Base-by-base conservation (phyloP, 768 basidiomycete species). In the Russula lepida region DNA sequence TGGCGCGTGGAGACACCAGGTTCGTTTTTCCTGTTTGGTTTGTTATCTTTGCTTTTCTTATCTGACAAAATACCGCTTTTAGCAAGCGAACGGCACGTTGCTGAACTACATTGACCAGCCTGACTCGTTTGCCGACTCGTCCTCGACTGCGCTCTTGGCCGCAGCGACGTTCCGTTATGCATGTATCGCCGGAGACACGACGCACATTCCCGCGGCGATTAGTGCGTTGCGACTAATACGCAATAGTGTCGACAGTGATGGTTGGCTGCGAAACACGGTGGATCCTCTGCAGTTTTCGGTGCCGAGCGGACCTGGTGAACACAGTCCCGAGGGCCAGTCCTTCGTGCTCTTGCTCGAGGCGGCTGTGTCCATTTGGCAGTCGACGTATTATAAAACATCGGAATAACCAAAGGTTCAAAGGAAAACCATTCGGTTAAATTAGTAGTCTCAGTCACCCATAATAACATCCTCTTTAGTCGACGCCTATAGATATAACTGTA, bases 71-170 rank as follows among this genome's bases (percentile, higher is more conserved):
- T 19, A 8, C 28, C 44, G 12, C 21, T 23, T 44, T 17, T 65
- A 81, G 80, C 67, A 71, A 59, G 23, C 61, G 9, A 75, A 77
- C 66, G 81, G 81, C n/a, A 74, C 78, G 5, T 71, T 86, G 6
- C 70, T 73, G 43, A 86, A 86, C 67, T 79, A 79, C 66, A 74
- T 83, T 37, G 77, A 81, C 65, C 69, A 80, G 51, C 63, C 74
- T 4, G 69, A 63, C n/a, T 78, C 81, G 0, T 85, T 84, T 71
- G 68, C 70, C 3, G 85, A 87, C 66, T 71, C 79, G 3, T 71
- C 84, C 4, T 74, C 77, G 19, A 85, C 84, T 4, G 82, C 84
- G 1, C 73, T 85, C 2, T 69, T 86, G 46, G 83, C 82, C 4
- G 74, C 83, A 1, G 73, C 77, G 8, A 81, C 82, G 6, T 85